These are phyloP conservation scores for Rhodotorula babjevae DNA, from an alignment of 768 basidiomycete species.

Conservation along the genomic window DNA sequence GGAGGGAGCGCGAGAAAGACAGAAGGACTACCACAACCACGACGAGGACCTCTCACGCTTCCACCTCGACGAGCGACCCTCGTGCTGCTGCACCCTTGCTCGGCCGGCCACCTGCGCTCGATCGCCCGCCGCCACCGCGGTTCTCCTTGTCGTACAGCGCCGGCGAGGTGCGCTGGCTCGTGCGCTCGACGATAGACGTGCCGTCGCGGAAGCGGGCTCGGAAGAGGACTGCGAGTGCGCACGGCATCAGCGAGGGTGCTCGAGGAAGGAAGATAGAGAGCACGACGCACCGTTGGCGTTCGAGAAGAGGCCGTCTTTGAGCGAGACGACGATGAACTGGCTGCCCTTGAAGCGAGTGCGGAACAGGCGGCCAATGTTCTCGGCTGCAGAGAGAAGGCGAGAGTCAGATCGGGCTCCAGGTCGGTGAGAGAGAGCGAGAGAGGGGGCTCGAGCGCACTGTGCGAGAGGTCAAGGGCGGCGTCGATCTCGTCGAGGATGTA, in stretches of 20 bases:
- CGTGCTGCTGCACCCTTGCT: neutral
- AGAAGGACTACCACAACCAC: neutral
- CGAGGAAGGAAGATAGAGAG: neutral
- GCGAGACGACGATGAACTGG: constrained; percentile 94
- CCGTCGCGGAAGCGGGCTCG: constrained; percentile 88
- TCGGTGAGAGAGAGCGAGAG: fast-evolving
- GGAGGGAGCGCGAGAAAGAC: neutral
- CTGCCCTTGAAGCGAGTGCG: constrained; percentile 92
- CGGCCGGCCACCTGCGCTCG: neutral
- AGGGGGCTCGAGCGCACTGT: constrained; percentile 52
- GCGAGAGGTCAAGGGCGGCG: constrained; percentile 89
- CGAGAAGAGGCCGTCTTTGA: constrained; percentile 95
- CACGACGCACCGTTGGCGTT: constrained; percentile 70
- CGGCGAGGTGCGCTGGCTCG: constrained; percentile 32
- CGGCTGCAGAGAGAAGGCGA: constrained; percentile 45
- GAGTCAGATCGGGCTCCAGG: neutral
- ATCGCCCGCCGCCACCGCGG: neutral
- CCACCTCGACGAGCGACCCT: neutral
- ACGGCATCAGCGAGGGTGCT: neutral
- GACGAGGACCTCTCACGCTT: neutral
- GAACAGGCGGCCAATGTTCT: constrained; percentile 98
- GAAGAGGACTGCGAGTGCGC: constrained; percentile 56
- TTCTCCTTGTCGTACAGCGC: constrained; percentile 38
- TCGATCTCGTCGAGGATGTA: constrained; percentile 99
- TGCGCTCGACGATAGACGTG: constrained; percentile 47